These are phyloP conservation scores for Synchytrium microbalum DNA, from an alignment of 371 early-diverging fungal genomes.

Conservation along the genomic window DNA sequence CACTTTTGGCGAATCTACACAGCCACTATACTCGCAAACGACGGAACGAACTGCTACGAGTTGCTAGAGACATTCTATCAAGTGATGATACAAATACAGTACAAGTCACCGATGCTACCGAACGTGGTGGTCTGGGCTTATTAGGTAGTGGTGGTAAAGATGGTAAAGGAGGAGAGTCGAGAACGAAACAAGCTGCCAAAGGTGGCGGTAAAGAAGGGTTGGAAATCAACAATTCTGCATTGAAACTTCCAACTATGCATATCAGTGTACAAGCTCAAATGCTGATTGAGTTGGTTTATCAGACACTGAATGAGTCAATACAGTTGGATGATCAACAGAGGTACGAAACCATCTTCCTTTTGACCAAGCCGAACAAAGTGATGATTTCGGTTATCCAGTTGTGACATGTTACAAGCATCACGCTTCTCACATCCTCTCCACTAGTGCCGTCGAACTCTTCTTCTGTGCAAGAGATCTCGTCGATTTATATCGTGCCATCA, in stretches of 20 bases:
- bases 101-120: conserved; percentile 29
- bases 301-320: conserved; percentile 31
- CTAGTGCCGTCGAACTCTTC: conserved; percentile 24
- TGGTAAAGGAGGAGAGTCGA: background rate
- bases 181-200: conserved; percentile 10
- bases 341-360: conserved; percentile 4
- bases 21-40: conserved; percentile 25
- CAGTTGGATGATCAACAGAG: conserved; percentile 13
- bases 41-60: conserved; percentile 32
- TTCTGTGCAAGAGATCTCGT: conserved; percentile 43
- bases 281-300: conserved; percentile 41
- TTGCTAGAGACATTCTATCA: conserved; percentile 31
- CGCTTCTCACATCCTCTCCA: conserved; percentile 5
- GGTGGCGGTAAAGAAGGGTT: conserved; percentile 11
- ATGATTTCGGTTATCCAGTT: background rate
- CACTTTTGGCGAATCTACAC: conserved; percentile 13
- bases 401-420: background rate
- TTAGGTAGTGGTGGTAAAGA: background rate
- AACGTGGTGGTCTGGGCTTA: conserved; percentile 16
- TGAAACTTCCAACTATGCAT: conserved; percentile 37
- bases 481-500: conserved; percentile 37
- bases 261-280: conserved; percentile 45
- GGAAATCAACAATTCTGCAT: conserved; percentile 10
- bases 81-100: conserved; percentile 43
- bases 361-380: background rate